Evolutionary conservation across 768 basidiomycete species (phyloP).

Genomic region (Suillus paluster): DNA sequence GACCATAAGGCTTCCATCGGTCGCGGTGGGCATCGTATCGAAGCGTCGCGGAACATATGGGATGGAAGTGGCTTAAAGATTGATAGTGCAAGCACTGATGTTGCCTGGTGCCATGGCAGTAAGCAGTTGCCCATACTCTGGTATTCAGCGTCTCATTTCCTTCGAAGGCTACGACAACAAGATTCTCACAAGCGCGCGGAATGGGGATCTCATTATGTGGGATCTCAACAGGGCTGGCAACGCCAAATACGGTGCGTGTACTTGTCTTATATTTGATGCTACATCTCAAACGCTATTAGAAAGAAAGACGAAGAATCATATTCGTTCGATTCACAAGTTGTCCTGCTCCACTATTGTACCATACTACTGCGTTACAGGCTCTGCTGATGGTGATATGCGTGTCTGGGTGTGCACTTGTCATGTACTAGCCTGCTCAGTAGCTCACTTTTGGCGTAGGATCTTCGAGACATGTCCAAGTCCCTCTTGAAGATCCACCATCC

Average conservation of each 20-base stretch:
- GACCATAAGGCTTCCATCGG: constrained; percentile 61
- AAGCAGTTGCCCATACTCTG: constrained; percentile 21
- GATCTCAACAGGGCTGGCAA: constrained; percentile 69
- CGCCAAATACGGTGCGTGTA: constrained; percentile 68
- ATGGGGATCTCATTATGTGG: constrained; percentile 86
- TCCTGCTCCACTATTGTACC: constrained; percentile 70
- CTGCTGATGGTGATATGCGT: constrained; percentile 79
- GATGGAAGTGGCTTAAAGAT: constrained; percentile 77
- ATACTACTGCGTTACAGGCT: constrained; percentile 78
- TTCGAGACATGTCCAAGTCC: constrained; percentile 72
- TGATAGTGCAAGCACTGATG: constrained; percentile 77
- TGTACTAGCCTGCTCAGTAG: neutral
- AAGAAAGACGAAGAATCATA: constrained; percentile 67
- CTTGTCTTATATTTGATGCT: neutral
- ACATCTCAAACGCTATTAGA: constrained; percentile 46
- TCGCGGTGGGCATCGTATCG: constrained; percentile 67
- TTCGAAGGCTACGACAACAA: constrained; percentile 69
- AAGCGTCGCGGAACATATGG: constrained; percentile 78
- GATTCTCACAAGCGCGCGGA: constrained; percentile 78
- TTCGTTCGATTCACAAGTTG: constrained; percentile 72
- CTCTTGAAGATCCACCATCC: constrained; percentile 75
- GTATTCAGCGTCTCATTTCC: constrained; percentile 8
- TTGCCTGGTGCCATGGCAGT: constrained; percentile 80
- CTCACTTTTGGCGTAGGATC: constrained; percentile 50
- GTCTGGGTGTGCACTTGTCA: constrained; percentile 63